phyloP scores from a whole-genome alignment of 2,329 filamentous ascomycete species.

The Fonsecaea nubica region DNA sequence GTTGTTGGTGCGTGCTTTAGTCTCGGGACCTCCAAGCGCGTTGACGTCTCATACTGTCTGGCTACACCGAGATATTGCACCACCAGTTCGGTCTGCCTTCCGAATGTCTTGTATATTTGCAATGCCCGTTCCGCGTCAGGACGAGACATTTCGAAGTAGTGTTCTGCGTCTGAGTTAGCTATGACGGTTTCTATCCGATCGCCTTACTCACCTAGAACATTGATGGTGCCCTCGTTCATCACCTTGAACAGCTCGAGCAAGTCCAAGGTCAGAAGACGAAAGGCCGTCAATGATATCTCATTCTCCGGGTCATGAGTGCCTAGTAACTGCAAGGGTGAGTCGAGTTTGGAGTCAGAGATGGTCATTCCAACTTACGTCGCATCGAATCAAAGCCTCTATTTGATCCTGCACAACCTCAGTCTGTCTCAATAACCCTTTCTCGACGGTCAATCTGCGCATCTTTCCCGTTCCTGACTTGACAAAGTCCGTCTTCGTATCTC shows the following conservation, averaged over 20 bases:
- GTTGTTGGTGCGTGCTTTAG: conserved; percentile 96
- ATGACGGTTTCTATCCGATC: conserved; percentile 27
- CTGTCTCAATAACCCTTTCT: conserved; percentile 90
- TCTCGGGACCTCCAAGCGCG: conserved; percentile 91
- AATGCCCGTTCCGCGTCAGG: conserved; percentile 91
- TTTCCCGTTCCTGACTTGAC: conserved; percentile 81
- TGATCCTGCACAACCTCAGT: conserved; percentile 90
- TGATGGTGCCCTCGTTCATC: conserved; percentile 96
- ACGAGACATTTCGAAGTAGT: conserved; percentile 98
- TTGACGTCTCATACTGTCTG: conserved; percentile 88
- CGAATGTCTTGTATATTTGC: conserved; percentile 89
- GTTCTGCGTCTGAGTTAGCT: conserved; percentile 62
- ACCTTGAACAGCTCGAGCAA: conserved; percentile 89
- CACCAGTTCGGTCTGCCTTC: conserved; percentile 88
- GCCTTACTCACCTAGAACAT: conserved; percentile 76
- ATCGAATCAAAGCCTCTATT: conserved; percentile 82
- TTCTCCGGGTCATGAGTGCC: conserved; percentile 83
- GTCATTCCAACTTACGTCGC: conserved; percentile 70
- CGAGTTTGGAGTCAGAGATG: background rate
- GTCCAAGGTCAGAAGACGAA: conserved; percentile 88
- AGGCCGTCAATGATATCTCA: conserved; percentile 94
- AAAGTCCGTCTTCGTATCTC: conserved; percentile 86
- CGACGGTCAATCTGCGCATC: conserved; percentile 83
- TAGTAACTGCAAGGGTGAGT: conserved; percentile 68
- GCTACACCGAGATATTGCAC: conserved; percentile 88